Conservation (phyloP, 352 stramenopile species). For the Globisporangium rhizosaccharum region DNA sequence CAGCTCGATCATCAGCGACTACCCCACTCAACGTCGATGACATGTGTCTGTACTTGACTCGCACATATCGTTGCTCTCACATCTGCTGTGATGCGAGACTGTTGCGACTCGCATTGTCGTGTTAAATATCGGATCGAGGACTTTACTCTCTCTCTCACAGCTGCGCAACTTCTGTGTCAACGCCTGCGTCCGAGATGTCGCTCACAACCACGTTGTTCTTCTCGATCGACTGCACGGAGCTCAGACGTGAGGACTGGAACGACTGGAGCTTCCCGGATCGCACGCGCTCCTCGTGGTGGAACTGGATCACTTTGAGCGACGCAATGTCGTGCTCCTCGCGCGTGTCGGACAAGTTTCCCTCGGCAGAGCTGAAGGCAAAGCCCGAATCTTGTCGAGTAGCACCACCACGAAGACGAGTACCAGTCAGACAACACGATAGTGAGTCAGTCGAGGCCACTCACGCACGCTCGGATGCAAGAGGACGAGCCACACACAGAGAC, state of each 20-base stretch:
- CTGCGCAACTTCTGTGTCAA: constrained; percentile 2
- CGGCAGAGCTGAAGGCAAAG: constrained; percentile 46
- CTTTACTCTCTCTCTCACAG: not conserved
- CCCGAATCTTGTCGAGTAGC: constrained; percentile 30
- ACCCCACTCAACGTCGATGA: too few species aligned
- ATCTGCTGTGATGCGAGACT: too few species aligned
- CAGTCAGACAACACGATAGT: not conserved
- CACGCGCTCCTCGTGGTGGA: constrained; percentile 19
- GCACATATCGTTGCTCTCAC: too few species aligned
- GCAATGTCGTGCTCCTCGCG: constrained; percentile 28
- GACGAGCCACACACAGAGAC: too few species aligned
- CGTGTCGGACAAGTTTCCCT: constrained; percentile 10
- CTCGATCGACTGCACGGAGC: constrained; percentile 4
- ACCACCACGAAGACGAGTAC: constrained; percentile 6
- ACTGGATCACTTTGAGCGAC: constrained; percentile 39
- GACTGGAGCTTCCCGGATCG: constrained; percentile 15
- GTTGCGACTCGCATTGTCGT: not conserved
- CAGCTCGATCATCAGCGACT: too few species aligned
- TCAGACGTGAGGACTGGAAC: constrained; percentile 1
- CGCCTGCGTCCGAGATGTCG: constrained; percentile 5
- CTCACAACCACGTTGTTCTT: constrained; percentile 15
- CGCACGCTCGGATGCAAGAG: constrained; percentile 6
- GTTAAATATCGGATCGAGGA: too few species aligned
- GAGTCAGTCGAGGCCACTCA: too few species aligned
- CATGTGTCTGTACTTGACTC: too few species aligned